Base-by-base conservation (phyloP, 139 green algal species). In the Chlamydomonas schloesseri region DNA sequence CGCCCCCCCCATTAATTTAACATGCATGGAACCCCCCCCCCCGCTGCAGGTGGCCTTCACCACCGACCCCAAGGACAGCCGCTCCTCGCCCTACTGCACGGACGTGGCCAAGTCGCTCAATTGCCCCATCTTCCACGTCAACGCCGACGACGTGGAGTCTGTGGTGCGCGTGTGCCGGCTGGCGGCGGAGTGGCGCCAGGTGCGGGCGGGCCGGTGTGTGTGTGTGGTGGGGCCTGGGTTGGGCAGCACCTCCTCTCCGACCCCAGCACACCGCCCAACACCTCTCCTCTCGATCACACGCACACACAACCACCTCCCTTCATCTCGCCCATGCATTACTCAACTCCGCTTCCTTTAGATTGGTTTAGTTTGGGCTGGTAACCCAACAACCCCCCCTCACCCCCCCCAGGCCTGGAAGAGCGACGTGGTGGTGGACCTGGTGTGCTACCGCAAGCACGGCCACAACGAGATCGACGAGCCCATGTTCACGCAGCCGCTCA, bases 401-500 rank as follows among this genome's bases (percentile, higher is more conserved):
- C n/a, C n/a, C n/a, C n/a, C 72, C 24, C 88, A 91, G 89, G 90
- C 87, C 34, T 99, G 93, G 88, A 95, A 98, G 87, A 90, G 50
- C 0, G 98, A 99, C 88, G 97, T 99, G 17, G 97, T 99, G 20
- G 91, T 99, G 20, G 98, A 99, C 92, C 92, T 99, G 20, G 94
- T 91, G 69, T 92, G 88, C 89, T 96, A 96, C 90, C 91, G 96
- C 80, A 94, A 95, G 83, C 94, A 96, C 80, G 96, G 96, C 9
- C 98, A 99, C 94, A 99, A 99, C 88, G 98, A 99, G 92, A 99
- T 99, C 73, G 98, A 99, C 76, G 98, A 99, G 93, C 98, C 98
- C 42, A 98, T 97, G 90, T 99, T 99, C 91, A 99, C 98, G 37
- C 88, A 99, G 94, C 97, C 97, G 17, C 84, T 97, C 70, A 98